phyloP scores from a whole-genome alignment of 2,329 filamentous ascomycete species.

The Apiospora pterosperma region DNA sequence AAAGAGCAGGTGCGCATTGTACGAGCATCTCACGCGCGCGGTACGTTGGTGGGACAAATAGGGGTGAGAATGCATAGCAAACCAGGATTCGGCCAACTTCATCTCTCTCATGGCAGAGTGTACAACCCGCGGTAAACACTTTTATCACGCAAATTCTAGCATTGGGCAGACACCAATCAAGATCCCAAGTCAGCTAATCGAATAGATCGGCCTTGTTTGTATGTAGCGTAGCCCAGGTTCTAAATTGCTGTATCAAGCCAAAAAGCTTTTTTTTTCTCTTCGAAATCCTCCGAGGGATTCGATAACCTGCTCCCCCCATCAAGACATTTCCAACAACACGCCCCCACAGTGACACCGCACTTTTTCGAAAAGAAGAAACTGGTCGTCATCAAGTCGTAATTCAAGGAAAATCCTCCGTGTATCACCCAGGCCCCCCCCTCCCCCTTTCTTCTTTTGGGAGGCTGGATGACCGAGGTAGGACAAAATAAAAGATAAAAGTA shows the following conservation, averaged over 20 bases:
- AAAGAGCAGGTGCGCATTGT: background rate
- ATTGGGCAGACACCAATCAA: background rate
- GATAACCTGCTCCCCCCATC: background rate
- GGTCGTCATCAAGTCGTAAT: slow-evolving; percentile 32
- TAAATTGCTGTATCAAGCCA: slow-evolving; percentile 5
- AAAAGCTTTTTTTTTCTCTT: background rate
- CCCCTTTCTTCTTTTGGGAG: slow-evolving; percentile 17
- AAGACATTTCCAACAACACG: slow-evolving; percentile 33
- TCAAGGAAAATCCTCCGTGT: slow-evolving; percentile 25
- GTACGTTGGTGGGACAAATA: too few species aligned
- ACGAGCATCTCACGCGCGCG: background rate
- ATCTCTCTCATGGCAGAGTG: background rate
- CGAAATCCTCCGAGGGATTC: background rate
- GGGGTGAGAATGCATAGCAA: too few species aligned
- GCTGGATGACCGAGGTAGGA: slow-evolving; percentile 6
- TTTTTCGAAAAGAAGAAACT: slow-evolving; percentile 32
- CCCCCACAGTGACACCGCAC: slow-evolving; percentile 32
- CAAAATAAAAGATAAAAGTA: background rate
- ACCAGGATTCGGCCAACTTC: background rate
- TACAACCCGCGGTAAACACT: background rate
- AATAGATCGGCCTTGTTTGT: slow-evolving; percentile 1
- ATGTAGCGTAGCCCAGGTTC: slow-evolving; percentile 2
- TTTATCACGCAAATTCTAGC: background rate
- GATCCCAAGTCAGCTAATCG: slow-evolving; percentile 1
- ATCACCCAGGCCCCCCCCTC: slow-evolving; percentile 17